Evolutionary conservation across 352 stramenopile genomes (phyloP).

Genomic region (Phytophthora pseudosyringae): DNA sequence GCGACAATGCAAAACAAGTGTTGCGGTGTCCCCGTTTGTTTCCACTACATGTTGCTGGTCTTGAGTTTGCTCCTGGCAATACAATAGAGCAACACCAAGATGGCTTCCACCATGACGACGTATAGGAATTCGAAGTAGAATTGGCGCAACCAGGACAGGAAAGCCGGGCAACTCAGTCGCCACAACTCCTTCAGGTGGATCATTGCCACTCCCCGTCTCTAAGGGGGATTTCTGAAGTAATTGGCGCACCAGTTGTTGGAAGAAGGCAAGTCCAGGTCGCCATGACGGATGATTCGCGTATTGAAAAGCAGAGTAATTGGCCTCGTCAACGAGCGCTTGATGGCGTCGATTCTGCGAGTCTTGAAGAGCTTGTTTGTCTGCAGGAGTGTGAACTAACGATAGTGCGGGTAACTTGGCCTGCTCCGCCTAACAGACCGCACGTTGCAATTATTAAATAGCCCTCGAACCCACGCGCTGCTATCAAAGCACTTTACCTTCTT

Average conservation of each 20-base stretch:
- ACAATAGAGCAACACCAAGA: conserved; percentile 28
- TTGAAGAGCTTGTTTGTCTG: conserved; percentile 21
- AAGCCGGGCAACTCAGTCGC: conserved; percentile 32
- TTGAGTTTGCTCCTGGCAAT: conserved; percentile 33
- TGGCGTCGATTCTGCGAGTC: conserved; percentile 38
- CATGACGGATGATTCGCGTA: conserved; percentile 40
- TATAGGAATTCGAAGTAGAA: conserved; percentile 28
- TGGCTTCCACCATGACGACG: not conserved
- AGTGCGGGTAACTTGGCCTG: conserved; percentile 23
- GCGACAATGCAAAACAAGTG: conserved; percentile 21
- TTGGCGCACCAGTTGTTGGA: conserved; percentile 42
- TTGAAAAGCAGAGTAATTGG: conserved; percentile 43
- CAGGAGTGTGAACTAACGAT: conserved; percentile 5
- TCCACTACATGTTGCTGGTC: conserved; percentile 9
- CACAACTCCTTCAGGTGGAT: conserved; percentile 3
- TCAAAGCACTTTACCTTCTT: conserved; percentile 26
- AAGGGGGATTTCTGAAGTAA: conserved; percentile 14
- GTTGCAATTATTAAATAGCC: not conserved
- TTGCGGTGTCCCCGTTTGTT: not conserved
- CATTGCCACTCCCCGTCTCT: not conserved
- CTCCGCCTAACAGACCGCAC: not conserved
- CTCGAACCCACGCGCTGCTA: not conserved
- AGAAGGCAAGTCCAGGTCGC: conserved; percentile 58
- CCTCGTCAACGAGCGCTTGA: conserved; percentile 45
- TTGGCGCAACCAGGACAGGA: conserved; percentile 35